A percentile compares a stretch with the other conserved stretches of the same genome.
Evolutionary conservation across 768 basidiomycete genomes (phyloP).

Genomic region (Arthromyces matolae): DNA sequence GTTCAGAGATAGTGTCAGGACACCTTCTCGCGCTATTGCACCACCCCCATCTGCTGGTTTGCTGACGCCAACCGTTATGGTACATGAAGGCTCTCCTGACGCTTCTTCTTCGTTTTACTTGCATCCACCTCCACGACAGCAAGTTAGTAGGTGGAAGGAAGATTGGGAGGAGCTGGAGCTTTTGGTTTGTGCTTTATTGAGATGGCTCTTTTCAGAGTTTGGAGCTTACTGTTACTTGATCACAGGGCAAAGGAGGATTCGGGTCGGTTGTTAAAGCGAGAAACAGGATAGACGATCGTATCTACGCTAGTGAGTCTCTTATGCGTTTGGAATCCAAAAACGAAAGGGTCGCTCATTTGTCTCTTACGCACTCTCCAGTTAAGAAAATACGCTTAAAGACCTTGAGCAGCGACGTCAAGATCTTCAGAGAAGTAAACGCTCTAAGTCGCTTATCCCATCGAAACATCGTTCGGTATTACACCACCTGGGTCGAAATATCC

Average conservation of each 20-base stretch:
- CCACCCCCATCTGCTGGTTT: conserved; percentile 34
- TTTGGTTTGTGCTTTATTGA: conserved; percentile 45
- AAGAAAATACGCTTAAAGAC: conserved; percentile 86
- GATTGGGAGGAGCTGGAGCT: conserved; percentile 94
- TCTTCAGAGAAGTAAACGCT: conserved; percentile 88
- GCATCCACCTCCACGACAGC: conserved; percentile 39
- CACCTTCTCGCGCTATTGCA: conserved; percentile 23
- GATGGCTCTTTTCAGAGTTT: too few relatives aligned
- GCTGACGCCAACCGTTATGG: conserved; percentile 45
- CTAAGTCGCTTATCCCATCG: conserved; percentile 85
- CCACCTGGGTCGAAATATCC: conserved; percentile 79
- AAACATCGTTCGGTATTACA: conserved; percentile 89
- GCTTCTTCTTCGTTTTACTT: conserved; percentile 63
- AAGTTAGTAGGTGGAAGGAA: conserved; percentile 81
- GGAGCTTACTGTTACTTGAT: background rate
- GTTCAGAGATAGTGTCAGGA: conserved; percentile 23
- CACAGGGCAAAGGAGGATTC: conserved; percentile 83
- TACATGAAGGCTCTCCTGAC: conserved; percentile 56
- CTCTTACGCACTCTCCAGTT: conserved; percentile 54
- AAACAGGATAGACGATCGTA: conserved; percentile 81
- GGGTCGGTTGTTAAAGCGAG: conserved; percentile 94
- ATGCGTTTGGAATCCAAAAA: too few relatives aligned
- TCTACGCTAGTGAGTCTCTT: conserved; percentile 64
- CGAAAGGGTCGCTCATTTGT: too few relatives aligned
- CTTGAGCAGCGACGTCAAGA: conserved; percentile 77